Percentiles rank a stretch among this genome's conserved stretches.
Evolutionary conservation across 2,329 filamentous ascomycete species (phyloP).

Genomic region (Trichoderma semiorbis): DNA sequence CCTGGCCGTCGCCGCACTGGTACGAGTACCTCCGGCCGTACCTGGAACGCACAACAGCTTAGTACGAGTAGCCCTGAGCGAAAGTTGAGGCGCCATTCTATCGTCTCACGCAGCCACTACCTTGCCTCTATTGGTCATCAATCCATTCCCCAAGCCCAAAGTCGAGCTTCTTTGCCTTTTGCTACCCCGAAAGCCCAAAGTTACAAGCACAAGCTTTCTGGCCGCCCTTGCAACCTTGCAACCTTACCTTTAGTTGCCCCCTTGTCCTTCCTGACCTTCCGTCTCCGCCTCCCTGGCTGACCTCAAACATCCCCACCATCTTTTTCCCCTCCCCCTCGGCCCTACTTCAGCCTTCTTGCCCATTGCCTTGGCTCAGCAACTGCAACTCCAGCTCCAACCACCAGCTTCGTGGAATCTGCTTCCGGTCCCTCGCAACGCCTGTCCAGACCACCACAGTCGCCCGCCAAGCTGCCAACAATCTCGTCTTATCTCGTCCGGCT

Average conservation of each 20-base stretch:
- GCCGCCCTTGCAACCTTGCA: constrained; percentile 23
- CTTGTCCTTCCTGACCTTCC: constrained; percentile 20
- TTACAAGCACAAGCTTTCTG: constrained; percentile 11
- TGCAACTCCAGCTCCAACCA: neutral
- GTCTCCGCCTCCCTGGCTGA: constrained; percentile 25
- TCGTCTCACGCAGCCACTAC: neutral
- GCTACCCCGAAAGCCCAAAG: neutral
- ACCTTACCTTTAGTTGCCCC: constrained; percentile 12
- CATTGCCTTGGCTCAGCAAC: constrained; percentile 7
- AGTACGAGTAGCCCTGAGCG: neutral
- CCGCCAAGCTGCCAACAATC: neutral
- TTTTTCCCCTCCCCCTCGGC: constrained; percentile 16
- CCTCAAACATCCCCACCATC: constrained; percentile 18
- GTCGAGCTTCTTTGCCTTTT: neutral
- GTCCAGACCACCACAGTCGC: neutral
- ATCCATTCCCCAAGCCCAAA: neutral
- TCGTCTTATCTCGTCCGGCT: neutral
- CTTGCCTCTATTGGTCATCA: constrained; percentile 1
- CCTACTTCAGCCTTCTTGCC: constrained; percentile 19
- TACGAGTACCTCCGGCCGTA: neutral
- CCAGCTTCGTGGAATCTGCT: neutral
- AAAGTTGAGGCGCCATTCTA: neutral
- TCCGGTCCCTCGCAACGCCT: neutral
- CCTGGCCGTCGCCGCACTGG: neutral
- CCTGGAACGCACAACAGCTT: neutral